Conservation (phyloP, 1,284 basidiomycete genomes). For the Ceratobasidium sp. region DNA sequence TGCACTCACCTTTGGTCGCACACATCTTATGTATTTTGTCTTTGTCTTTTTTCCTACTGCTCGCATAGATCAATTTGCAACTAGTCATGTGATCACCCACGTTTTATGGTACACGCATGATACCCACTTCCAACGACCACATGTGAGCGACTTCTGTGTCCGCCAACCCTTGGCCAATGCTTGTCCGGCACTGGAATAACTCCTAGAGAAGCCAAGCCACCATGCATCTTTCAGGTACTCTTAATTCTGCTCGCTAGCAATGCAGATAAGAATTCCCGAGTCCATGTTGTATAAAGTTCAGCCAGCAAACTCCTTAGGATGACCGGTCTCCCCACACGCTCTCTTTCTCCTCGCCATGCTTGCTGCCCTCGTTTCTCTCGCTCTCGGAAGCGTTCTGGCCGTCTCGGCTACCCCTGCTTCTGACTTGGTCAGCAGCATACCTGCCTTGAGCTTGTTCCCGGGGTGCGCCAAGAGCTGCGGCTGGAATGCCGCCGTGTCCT, state of each 20-base stretch:
- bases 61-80: slow-evolving; percentile 37
- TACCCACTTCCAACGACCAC: slow-evolving; percentile 21
- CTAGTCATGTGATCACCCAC: slow-evolving; percentile 37
- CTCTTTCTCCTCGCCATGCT: slow-evolving; percentile 7
- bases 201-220: slow-evolving; percentile 5
- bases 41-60: slow-evolving; percentile 15
- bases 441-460: slow-evolving; percentile 2
- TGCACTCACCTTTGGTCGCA: background rate
- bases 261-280: slow-evolving; percentile 20
- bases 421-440: slow-evolving; percentile 19
- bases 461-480: slow-evolving; percentile 15
- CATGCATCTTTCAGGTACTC: slow-evolving; percentile 39
- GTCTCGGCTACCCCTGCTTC: slow-evolving; percentile 31
- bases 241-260: slow-evolving; percentile 19
- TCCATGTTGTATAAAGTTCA: slow-evolving; percentile 12
- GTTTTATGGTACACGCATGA: slow-evolving; percentile 18
- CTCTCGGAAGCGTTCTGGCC: slow-evolving; percentile 16
- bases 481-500: slow-evolving; percentile 27
- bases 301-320: background rate
- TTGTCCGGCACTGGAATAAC: slow-evolving; percentile 18
- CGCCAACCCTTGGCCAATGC: slow-evolving; percentile 27
- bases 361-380: slow-evolving; percentile 19
- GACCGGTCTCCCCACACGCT: background rate
- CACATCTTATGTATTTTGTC: slow-evolving; percentile 45
- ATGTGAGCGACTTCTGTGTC: slow-evolving; percentile 39